Conservation (phyloP, 257 asterid genomes). For the Anisodus tanguticus region DNA sequence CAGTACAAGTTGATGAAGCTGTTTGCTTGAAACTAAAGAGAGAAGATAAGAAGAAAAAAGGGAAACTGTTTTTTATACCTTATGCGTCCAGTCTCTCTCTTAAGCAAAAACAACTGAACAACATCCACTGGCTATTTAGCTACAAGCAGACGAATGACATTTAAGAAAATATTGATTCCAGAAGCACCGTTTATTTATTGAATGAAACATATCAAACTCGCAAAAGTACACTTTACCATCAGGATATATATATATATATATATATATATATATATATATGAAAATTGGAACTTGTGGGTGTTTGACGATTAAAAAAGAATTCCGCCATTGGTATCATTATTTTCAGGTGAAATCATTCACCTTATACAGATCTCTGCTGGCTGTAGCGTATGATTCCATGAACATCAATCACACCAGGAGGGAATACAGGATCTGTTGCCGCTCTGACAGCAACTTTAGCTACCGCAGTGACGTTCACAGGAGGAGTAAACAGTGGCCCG, state of each 20-base stretch:
- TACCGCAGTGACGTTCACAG: conserved; percentile 76
- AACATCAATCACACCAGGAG: conserved; percentile 88
- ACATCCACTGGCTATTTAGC: not conserved
- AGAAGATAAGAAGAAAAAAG: not conserved
- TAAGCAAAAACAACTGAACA: not conserved
- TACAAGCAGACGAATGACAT: not conserved
- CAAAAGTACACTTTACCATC: not conserved
- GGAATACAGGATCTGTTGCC: conserved; percentile 84
- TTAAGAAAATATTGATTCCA: not conserved
- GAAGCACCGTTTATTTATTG: not conserved
- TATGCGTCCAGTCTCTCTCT: not conserved
- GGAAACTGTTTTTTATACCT: not conserved
- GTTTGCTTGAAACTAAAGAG: not conserved
- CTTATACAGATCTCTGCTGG: conserved; percentile 57
- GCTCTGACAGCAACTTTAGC: conserved; percentile 92
- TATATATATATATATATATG: not conserved
- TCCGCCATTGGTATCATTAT: not conserved
- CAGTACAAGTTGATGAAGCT: not conserved
- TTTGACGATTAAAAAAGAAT: not conserved
- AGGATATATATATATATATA: not conserved
- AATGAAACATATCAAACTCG: not conserved
- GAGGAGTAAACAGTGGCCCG: conserved; percentile 84
- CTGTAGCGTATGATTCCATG: conserved; percentile 74
- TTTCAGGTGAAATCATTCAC: not conserved
- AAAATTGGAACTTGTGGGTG: not conserved